Evolutionary conservation across 345 rosid species (phyloP).

Genomic region (Laguncularia racemosa): DNA sequence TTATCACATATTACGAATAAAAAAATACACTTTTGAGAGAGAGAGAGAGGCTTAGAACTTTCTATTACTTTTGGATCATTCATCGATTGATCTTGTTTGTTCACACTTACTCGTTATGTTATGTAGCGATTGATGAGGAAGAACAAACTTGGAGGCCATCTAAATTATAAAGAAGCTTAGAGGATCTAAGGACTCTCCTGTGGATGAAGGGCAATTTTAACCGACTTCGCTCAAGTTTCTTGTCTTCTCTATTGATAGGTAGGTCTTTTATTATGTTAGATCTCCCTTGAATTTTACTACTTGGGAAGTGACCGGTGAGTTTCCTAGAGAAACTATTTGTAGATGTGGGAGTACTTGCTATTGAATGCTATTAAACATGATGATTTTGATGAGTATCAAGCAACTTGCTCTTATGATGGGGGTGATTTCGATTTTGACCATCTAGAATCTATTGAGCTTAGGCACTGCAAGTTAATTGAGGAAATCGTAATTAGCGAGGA

Average conservation of each 20-base stretch:
- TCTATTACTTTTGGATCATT: too few species aligned
- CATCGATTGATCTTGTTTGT: too few species aligned
- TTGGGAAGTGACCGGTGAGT: neutral
- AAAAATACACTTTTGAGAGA: too few species aligned
- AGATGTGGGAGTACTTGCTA: conserved; percentile 93
- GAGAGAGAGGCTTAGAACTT: too few species aligned
- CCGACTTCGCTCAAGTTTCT: too few species aligned
- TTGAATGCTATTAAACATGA: conserved; percentile 99
- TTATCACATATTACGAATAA: too few species aligned
- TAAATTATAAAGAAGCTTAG: conserved; percentile 98
- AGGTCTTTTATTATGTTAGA: too few species aligned
- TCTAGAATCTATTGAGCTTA: conserved; percentile 95
- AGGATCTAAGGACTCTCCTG: conserved; percentile 88
- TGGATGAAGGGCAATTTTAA: conserved; percentile 86
- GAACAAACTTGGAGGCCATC: conserved; percentile 92
- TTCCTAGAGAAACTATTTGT: conserved; percentile 98
- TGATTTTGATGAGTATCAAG: conserved; percentile 97
- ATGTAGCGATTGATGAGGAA: too few species aligned
- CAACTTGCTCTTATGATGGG: conserved; percentile 93
- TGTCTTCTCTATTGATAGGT: too few species aligned
- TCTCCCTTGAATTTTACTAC: too few species aligned
- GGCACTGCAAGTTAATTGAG: conserved; percentile 89
- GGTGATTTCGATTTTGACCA: conserved; percentile 98
- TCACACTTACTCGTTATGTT: too few species aligned
- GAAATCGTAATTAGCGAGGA: conserved; percentile 99